phyloP scores from a whole-genome alignment of 495 filamentous ascomycete species.

The Coniosporium apollinis region DNA sequence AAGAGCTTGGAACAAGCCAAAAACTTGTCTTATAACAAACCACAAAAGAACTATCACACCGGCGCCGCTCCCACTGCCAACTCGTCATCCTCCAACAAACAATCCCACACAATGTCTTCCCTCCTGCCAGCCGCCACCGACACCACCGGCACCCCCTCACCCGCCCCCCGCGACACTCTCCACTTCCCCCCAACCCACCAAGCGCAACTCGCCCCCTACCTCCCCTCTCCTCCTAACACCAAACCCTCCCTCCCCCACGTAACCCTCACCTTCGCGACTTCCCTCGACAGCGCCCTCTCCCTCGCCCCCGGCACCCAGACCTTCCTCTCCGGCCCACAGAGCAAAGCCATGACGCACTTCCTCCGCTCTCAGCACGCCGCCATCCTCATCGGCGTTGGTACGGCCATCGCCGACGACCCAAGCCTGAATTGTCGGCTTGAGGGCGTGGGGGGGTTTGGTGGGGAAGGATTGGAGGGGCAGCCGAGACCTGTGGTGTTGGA shows the following conservation, averaged over 20 bases:
- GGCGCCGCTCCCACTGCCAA: too few relatives aligned
- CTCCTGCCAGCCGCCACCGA: too few relatives aligned
- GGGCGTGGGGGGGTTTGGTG: slow-evolving; percentile 35
- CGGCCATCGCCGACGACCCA: slow-evolving; percentile 71
- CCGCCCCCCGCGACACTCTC: too few relatives aligned
- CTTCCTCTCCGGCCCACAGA: slow-evolving; percentile 56
- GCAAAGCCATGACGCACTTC: slow-evolving; percentile 85
- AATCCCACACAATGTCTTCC: too few relatives aligned
- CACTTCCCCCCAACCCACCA: not conserved
- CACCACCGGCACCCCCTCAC: too few relatives aligned
- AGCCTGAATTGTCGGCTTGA: slow-evolving; percentile 61
- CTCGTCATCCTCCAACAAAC: too few relatives aligned
- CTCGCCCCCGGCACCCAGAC: slow-evolving; percentile 61
- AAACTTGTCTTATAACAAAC: too few relatives aligned
- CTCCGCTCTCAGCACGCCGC: slow-evolving; percentile 68
- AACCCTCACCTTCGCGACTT: slow-evolving; percentile 81
- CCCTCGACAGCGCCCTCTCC: slow-evolving; percentile 66
- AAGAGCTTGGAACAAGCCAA: too few relatives aligned
- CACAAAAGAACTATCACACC: too few relatives aligned
- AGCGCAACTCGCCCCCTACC: not conserved
- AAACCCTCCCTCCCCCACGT: slow-evolving; percentile 19
- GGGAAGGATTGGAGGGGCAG: slow-evolving; percentile 40
- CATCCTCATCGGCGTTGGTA: slow-evolving; percentile 71
- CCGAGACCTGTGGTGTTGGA: slow-evolving; percentile 70
- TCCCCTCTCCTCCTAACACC: not conserved